These are phyloP conservation scores for Lathyrus aphaca DNA, from an alignment of 306 rosid species.

Conservation along the genomic window DNA sequence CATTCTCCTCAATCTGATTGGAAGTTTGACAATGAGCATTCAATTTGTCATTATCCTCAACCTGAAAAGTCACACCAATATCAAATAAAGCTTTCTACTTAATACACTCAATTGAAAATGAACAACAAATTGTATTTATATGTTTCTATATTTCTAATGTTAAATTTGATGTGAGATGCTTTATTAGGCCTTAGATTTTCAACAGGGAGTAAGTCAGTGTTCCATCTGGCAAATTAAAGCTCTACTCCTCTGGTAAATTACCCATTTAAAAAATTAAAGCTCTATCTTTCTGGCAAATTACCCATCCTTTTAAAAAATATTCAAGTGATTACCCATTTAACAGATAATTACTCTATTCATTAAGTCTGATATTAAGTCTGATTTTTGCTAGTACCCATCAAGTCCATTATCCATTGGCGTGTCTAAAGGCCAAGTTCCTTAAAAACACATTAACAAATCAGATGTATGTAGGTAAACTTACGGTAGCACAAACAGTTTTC, in stretches of 20 bases:
- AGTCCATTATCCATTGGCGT: neutral
- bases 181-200: conserved; percentile 22
- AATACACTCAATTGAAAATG: conserved; percentile 9
- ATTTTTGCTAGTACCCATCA: neutral
- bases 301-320: no score
- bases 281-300: no score
- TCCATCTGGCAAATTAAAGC: no score
- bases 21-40: conserved; percentile 30
- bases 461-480: conserved; percentile 45
- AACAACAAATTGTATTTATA: neutral
- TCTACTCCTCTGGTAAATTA: no score
- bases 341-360: neutral
- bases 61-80: conserved; percentile 53
- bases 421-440: conserved; percentile 13
- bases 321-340: neutral
- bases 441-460: conserved; percentile 17
- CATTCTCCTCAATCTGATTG: conserved; percentile 57
- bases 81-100: conserved; percentile 23
- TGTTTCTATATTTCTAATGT: conserved; percentile 15
- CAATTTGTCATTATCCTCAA: conserved; percentile 47
- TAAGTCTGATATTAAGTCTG: neutral
- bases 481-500: conserved; percentile 53
- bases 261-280: no score
- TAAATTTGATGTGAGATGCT: conserved; percentile 32
- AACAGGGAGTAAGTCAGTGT: neutral